A percentile compares a stretch with the other conserved stretches of the same genome.
Evolutionary conservation across 805 yeast species (phyloP).

Genomic region (Teunomyces barrocoloradensis): DNA sequence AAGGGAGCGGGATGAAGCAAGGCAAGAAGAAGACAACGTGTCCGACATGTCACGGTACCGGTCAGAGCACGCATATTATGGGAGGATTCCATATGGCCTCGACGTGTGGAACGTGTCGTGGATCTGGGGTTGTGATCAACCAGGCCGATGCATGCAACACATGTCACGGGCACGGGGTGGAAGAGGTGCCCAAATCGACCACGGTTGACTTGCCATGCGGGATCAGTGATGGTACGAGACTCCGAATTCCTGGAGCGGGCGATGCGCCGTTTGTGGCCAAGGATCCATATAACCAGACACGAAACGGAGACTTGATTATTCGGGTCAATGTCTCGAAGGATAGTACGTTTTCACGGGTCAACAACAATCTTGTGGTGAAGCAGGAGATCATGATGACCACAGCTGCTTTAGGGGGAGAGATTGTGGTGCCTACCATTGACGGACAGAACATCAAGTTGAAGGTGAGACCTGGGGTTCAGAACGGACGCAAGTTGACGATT

Average conservation of each 20-base stretch:
- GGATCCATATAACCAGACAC: conserved; percentile 63
- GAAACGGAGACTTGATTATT: conserved; percentile 85
- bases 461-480: conserved; percentile 81
- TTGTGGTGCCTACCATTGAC: conserved; percentile 86
- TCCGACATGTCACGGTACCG: conserved; percentile 87
- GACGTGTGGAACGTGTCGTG: conserved; percentile 84
- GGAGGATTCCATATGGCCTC: conserved; percentile 98
- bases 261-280: conserved; percentile 78
- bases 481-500: conserved; percentile 68
- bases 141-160: conserved; percentile 65
- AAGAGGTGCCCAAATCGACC: conserved; percentile 63
- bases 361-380: conserved; percentile 58
- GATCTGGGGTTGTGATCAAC: conserved; percentile 78
- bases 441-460: conserved; percentile 74
- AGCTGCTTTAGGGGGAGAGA: conserved; percentile 91
- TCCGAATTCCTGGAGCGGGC: conserved; percentile 85
- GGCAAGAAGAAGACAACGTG: conserved; percentile 79
- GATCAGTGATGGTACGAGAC: conserved; percentile 77
- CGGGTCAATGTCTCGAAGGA: conserved; percentile 79
- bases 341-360: conserved; percentile 57
- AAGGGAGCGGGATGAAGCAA: conserved; percentile 79
- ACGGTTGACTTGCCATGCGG: conserved; percentile 88
- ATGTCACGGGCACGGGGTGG: conserved; percentile 91
- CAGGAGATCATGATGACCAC: conserved; percentile 87
- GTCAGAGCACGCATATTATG: conserved; percentile 78